Percentiles rank a stretch among this genome's conserved stretches.
Evolutionary conservation across 2,329 filamentous ascomycete genomes (phyloP).

Genomic region (Colletotrichum sp.): DNA sequence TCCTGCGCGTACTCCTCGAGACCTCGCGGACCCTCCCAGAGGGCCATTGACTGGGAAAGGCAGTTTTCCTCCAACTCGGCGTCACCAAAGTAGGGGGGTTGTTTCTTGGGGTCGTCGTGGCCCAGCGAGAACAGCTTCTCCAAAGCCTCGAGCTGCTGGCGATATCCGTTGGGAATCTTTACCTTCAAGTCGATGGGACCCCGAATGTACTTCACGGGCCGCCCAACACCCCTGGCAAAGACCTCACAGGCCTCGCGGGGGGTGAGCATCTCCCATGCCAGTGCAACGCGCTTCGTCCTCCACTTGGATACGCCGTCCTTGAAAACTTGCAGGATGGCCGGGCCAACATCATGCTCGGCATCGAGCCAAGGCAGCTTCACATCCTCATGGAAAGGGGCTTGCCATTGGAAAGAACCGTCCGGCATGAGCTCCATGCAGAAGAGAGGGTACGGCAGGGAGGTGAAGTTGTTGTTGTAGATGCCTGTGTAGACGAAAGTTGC

Average conservation of each 20-base stretch:
- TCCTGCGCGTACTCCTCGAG: constrained; percentile 95
- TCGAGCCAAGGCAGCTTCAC: constrained; percentile 93
- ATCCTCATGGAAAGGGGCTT: constrained; percentile 90
- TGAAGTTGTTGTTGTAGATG: constrained; percentile 99
- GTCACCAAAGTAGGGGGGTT: constrained; percentile 70
- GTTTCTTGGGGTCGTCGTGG: constrained; percentile 56
- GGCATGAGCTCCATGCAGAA: constrained; percentile 91
- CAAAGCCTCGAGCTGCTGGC: constrained; percentile 79
- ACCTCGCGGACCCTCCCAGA: constrained; percentile 92
- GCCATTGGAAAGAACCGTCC: constrained; percentile 90
- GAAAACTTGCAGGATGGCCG: constrained; percentile 90
- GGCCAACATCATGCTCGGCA: constrained; percentile 93
- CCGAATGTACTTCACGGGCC: constrained; percentile 79
- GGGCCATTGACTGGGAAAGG: constrained; percentile 75
- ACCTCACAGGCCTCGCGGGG: constrained; percentile 81
- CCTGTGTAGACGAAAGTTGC: constrained; percentile 95
- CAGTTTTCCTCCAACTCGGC: constrained; percentile 64
- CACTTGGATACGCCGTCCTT: constrained; percentile 90
- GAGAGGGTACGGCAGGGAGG: constrained; percentile 86
- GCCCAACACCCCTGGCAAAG: constrained; percentile 79
- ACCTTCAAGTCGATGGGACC: constrained; percentile 85
- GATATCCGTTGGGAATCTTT: constrained; percentile 85
- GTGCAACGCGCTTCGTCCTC: constrained; percentile 78
- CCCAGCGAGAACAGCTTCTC: constrained; percentile 63
- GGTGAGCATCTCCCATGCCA: constrained; percentile 89